phyloP scores from a whole-genome alignment of 2,329 filamentous ascomycete genomes.

The Fusarium sp. region DNA sequence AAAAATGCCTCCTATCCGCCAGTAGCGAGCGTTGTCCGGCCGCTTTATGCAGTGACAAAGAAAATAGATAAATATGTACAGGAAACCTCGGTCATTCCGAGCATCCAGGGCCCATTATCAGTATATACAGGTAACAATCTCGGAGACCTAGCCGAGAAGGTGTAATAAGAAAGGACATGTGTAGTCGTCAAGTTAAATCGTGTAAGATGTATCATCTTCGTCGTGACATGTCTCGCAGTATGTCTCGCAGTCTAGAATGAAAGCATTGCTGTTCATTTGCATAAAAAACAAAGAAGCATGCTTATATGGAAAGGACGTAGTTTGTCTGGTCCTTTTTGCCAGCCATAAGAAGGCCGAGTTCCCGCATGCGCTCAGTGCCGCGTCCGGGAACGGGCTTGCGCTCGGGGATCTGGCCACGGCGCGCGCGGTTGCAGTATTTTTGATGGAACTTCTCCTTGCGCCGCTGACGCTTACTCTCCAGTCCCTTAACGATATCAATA shows the following conservation, averaged over 20 bases:
- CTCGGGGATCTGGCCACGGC: conserved; percentile 71
- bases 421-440: conserved; percentile 86
- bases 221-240: conserved; percentile 29
- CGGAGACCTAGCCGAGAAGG: conserved; percentile 26
- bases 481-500: conserved; percentile 95
- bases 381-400: conserved; percentile 82
- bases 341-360: conserved; percentile 86
- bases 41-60: conserved; percentile 39
- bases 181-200: conserved; percentile 34
- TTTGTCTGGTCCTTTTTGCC: conserved; percentile 80
- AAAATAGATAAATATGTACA: conserved; percentile 39
- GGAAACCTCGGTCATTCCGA: conserved; percentile 13
- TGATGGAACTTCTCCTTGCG: conserved; percentile 93
- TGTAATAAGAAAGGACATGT: conserved; percentile 21
- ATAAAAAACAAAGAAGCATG: conserved; percentile 8
- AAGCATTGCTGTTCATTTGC: conserved; percentile 9
- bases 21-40: conserved; percentile 43
- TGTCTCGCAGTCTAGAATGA: conserved; percentile 28
- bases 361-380: conserved; percentile 88
- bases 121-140: conserved; percentile 37
- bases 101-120: conserved; percentile 19
- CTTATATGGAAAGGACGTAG: conserved; percentile 79
- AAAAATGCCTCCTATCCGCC: conserved; percentile 34
- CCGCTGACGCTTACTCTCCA: conserved; percentile 93
- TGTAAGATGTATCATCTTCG: conserved; percentile 34